phyloP scores from a whole-genome alignment of 2,329 filamentous ascomycete species.

The Acrodontium crateriforme region DNA sequence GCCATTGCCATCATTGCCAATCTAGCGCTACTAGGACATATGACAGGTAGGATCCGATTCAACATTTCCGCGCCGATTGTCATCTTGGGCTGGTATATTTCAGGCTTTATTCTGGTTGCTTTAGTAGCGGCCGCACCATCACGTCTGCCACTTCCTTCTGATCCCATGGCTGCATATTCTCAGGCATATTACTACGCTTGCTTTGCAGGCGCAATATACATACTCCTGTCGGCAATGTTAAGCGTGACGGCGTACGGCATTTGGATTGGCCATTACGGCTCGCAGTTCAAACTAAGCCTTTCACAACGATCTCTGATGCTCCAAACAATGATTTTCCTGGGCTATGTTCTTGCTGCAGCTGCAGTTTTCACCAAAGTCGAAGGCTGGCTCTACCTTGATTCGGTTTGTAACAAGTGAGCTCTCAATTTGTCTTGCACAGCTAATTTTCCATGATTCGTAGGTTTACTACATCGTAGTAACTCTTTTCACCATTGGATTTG shows the following conservation, averaged over 20 bases:
- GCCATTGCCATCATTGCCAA: constrained; percentile 40
- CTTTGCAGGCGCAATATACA: constrained; percentile 65
- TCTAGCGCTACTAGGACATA: constrained; percentile 35
- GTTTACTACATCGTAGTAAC: constrained; percentile 58
- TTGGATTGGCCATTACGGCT: constrained; percentile 53
- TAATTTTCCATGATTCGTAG: too few species aligned
- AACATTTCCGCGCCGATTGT: constrained; percentile 67
- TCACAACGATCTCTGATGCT: constrained; percentile 77
- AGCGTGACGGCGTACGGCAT: constrained; percentile 64
- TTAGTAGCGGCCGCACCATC: constrained; percentile 51
- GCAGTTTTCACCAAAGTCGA: constrained; percentile 55
- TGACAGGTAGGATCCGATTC: constrained; percentile 44
- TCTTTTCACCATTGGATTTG: constrained; percentile 45
- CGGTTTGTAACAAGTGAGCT: constrained; percentile 37
- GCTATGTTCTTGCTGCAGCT: constrained; percentile 63
- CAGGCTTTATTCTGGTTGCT: constrained; percentile 48
- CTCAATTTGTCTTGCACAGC: too few species aligned
- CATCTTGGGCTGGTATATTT: constrained; percentile 60
- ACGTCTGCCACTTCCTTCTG: constrained; percentile 35
- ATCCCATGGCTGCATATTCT: constrained; percentile 44
- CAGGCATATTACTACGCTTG: constrained; percentile 79
- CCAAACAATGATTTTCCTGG: constrained; percentile 68
- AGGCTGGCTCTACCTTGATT: constrained; percentile 35
- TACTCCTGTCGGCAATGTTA: constrained; percentile 56
- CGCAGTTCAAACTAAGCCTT: constrained; percentile 62